Conservation (phyloP, 2,329 filamentous ascomycete genomes). For the Cercospora zeina region DNA sequence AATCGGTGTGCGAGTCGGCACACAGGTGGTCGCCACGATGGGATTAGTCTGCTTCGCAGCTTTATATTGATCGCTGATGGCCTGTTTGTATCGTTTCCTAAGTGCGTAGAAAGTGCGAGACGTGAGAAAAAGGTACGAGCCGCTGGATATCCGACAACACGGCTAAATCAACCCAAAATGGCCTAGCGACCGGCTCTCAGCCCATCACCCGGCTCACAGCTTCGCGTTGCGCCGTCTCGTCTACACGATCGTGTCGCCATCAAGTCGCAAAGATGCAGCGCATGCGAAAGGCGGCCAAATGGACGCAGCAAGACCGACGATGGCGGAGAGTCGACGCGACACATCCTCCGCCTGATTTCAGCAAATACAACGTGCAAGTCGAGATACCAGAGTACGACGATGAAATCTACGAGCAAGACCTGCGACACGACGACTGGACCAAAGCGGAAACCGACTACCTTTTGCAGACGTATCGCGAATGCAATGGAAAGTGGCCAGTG, state of each 20-base stretch:
- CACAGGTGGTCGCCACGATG: no score
- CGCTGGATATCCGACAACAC: not conserved
- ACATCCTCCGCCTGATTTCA: slow-evolving; percentile 53
- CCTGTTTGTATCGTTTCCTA: not conserved
- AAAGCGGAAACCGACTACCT: slow-evolving; percentile 94
- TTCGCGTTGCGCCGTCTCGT: not conserved
- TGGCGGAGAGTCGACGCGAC: slow-evolving; percentile 22
- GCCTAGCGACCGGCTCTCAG: not conserved
- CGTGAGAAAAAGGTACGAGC: not conserved
- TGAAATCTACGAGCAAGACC: slow-evolving; percentile 75
- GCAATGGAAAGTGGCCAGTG: slow-evolving; percentile 84
- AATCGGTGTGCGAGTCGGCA: no score
- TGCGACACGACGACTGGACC: slow-evolving; percentile 70
- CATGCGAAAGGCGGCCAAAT: slow-evolving; percentile 26
- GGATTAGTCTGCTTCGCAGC: no score
- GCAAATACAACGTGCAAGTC: slow-evolving; percentile 84
- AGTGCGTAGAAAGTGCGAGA: not conserved
- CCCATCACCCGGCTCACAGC: not conserved
- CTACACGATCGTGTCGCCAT: slow-evolving; percentile 3
- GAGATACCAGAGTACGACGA: slow-evolving; percentile 79
- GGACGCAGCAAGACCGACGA: slow-evolving; percentile 19
- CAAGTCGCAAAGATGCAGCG: slow-evolving; percentile 15
- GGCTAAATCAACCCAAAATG: not conserved
- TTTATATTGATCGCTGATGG: no score
- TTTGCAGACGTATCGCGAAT: slow-evolving; percentile 71